Conservation (phyloP, 2,329 filamentous ascomycete species). For the Rutstroemia sp. region DNA sequence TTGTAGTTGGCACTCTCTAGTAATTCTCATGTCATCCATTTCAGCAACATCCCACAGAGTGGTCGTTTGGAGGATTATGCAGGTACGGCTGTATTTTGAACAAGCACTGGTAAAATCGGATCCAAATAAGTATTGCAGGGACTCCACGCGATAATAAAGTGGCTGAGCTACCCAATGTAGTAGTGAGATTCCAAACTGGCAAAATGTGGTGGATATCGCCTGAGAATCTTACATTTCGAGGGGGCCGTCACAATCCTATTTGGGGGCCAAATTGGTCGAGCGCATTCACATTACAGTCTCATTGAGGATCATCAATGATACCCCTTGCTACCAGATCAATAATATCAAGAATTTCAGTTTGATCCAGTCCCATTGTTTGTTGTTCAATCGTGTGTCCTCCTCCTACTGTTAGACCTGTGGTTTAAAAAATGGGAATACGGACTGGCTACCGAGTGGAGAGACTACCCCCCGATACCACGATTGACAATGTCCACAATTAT, state of each 20-base stretch:
- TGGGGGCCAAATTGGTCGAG: neutral
- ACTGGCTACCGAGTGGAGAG: slow-evolving; percentile 7
- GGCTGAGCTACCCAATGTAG: neutral
- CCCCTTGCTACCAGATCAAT: neutral
- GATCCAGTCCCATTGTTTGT: neutral
- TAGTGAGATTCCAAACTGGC: neutral
- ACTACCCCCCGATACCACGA: slow-evolving; percentile 1
- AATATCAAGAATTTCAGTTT: neutral
- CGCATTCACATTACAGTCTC: neutral
- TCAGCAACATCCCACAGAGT: too few relatives aligned
- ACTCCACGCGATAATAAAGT: too few relatives aligned
- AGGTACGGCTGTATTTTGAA: too few relatives aligned
- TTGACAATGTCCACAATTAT: slow-evolving; percentile 2
- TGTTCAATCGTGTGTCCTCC: neutral
- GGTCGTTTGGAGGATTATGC: too few relatives aligned
- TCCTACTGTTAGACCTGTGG: neutral
- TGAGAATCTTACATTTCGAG: neutral
- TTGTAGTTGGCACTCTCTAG: too few relatives aligned
- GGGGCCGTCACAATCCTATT: neutral
- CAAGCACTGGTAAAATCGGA: too few relatives aligned
- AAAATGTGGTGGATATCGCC: neutral
- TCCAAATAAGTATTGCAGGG: too few relatives aligned
- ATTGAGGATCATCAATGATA: neutral
- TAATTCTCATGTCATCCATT: too few relatives aligned
- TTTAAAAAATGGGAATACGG: neutral